Evolutionary conservation across 1,284 basidiomycete species (phyloP).

Genomic region (Apiotrichum siamense): DNA sequence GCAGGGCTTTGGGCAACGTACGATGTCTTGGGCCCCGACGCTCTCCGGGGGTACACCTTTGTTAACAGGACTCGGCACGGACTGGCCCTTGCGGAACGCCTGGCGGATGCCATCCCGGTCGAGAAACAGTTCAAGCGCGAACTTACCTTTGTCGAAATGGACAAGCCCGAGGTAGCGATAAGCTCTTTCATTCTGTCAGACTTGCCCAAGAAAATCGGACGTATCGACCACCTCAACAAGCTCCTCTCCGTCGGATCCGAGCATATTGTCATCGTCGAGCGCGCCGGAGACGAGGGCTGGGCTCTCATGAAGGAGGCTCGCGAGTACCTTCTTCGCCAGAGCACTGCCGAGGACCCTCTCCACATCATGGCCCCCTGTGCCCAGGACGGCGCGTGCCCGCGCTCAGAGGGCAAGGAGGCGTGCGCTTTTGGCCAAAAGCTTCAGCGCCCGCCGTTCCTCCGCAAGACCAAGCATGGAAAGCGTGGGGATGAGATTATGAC

Average conservation of each 20-base stretch:
- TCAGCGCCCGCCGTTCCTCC: slow-evolving; percentile 76
- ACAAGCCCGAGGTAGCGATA: slow-evolving; percentile 56
- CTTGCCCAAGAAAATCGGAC: slow-evolving; percentile 57
- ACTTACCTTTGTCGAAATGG: slow-evolving; percentile 2
- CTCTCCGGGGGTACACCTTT: slow-evolving; percentile 17
- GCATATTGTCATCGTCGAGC: slow-evolving; percentile 77
- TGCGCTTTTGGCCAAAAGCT: slow-evolving; percentile 84
- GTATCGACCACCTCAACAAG: slow-evolving; percentile 36
- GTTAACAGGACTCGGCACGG: slow-evolving; percentile 38
- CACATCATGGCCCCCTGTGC: slow-evolving; percentile 63
- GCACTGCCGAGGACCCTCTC: slow-evolving; percentile 18
- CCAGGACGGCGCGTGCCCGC: slow-evolving; percentile 80
- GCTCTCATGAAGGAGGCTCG: slow-evolving; percentile 75
- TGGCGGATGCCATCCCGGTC: slow-evolving; percentile 2
- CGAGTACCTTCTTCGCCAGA: slow-evolving; percentile 58
- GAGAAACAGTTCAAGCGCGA: slow-evolving; percentile 22
- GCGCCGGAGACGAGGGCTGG: slow-evolving; percentile 71
- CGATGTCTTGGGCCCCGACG: slow-evolving; percentile 35
- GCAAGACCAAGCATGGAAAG: slow-evolving; percentile 77
- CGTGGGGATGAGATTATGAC: slow-evolving; percentile 76
- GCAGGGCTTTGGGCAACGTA: slow-evolving; percentile 43
- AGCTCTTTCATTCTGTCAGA: slow-evolving; percentile 80
- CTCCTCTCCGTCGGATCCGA: slow-evolving; percentile 21
- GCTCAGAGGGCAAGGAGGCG: slow-evolving; percentile 49
- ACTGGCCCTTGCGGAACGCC: slow-evolving; percentile 29